Base-by-base conservation (phyloP, 768 basidiomycete species). In the Amanita pseudoporphyria region DNA sequence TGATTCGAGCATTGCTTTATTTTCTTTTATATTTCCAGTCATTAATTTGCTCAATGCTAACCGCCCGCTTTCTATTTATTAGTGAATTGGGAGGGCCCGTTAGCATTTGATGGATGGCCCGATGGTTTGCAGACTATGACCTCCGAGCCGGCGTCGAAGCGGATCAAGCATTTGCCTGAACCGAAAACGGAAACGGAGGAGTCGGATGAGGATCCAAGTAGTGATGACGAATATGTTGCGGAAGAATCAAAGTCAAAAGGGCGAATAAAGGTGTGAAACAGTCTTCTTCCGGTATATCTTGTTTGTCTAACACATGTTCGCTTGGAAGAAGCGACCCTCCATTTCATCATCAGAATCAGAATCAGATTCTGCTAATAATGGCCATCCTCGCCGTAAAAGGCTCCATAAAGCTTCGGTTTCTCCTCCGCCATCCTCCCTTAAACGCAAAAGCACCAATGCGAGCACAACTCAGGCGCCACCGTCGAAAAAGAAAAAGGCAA, bases 151-250 rank as follows among this genome's bases (percentile, higher is more conserved):
- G 12, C 41, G 13, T 12, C 41, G 5, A 50, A 50, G 22, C 39
- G 41, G 14, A 22, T 10, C 31, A 50, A 43, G 31, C 40, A 35
- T 31, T 14, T 41, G n/a, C 49, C 49, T 9, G 49, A 50, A 35
- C 49, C 49, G 18, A 49, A 18, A 30, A 42, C 41, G 3, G 49
- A 55, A 35, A 47, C 66, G 18, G 72, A 74, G 16, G 76, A 77
- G 55, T 73, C 77, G 2, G 77, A 74, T 43, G 68, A 67, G 19
- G 71, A 74, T 45, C 65, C 64, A 28, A 72, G 71, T 49, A 84
- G 80, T 59, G 84, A 77, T 52, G 86, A 88, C 57, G 87, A 89
- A 56, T 88, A 85, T 61, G 71, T 84, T 43, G 79, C 67, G 42
- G 76, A 75, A 53, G 60, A 64, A 19, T 19, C 31, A 21, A 40